Base-by-base conservation (phyloP, 768 basidiomycete species). In the Zangia roseola region DNA sequence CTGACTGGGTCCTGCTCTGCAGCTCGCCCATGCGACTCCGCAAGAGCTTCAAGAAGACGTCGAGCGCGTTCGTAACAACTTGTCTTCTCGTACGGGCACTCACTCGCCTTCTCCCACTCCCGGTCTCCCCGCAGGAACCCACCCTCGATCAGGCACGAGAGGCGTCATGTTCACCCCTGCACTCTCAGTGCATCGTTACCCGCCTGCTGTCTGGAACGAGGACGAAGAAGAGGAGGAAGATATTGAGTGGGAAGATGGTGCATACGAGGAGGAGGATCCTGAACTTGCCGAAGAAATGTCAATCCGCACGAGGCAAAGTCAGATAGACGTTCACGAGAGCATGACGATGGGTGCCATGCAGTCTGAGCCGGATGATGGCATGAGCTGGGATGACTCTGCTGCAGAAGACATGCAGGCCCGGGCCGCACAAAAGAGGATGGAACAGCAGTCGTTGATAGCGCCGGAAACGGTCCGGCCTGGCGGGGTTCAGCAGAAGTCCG, bases 311-410 rank as follows among this genome's bases (percentile, higher is more conserved):
- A 61, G 69, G 48, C 73, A 74, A 41, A 71, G 72, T 38, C 69
- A 67, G 47, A 35, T 64, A 30, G 59, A 60, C 43, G 58, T 63
- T 55, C 60, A 68, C 50, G 65, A 52, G 46, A 49, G 44, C 65
- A 64, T 50, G 69, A 19, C 55, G 41, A 69, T 59, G 54, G 59
- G 59, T n/a, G 42, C 43, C 14, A 61, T 67, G 45, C 63, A 63
- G 5, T 80, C 85, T 75, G 86, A 88, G 44, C 80, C 79, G 0
- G 91, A 92, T 52, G 92, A 94, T 59, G 87, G 84, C 3, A 89
- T 94, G 81, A 78, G 80, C 51, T 94, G 94, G 93, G 91, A 93
- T 40, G 88, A 91, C 45, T 68, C 74, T 31, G 78, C 75, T 10
- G 83, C 80, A 2, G 81, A 79, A 45, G 74, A 76, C 37, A 74